Evolutionary conservation across 208 protist genomes (phyloP), one percentile per base, ranked within the genome.

Genomic region (Acanthamoeba castellanii): DNA sequence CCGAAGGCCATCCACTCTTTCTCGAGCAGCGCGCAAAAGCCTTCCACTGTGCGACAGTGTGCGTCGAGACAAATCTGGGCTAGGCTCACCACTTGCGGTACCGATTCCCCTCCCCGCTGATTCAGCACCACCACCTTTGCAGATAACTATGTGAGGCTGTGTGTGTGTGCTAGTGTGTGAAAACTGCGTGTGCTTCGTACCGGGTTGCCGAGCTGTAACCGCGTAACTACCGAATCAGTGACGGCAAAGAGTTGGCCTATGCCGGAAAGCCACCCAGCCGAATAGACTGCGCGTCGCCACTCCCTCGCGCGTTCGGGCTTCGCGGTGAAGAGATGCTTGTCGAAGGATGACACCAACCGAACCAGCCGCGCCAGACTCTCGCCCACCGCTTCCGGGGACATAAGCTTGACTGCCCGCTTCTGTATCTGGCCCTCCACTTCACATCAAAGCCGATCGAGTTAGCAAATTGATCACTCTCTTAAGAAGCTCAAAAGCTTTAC

Each of bases 1-100:
- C 98, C 98, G 89, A 98, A 98, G 30, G 96, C 96, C 81, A 95
- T 96, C 93, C 98, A 99, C 93, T 99, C 98, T 92, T 99, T 99
- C 93, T 99, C 98, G 27, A 99, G 92, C 52, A 99, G 92, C 16
- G 97, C 94, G 94, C 96, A 97, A 96, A 99, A 99, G 32, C 98
- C 98, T 16, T 98, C 78, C 34, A 98, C 96, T 57, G 98, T 99
- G 88, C 98, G 97, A 95, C 98, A 99, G 96, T 98, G 98, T 32
- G 98, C 98, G 90, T 99, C 98, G 25, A 99, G 76, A 64, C 89
- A 94, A 9, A 94, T 32, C 89, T 92, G 76, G 4, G 27, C 42
- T 2, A 85, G 20, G 47, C 76, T 85, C n/a, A 85, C 47, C 14
- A 85, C 9, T 30, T 59, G 34, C 45, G 76, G 76, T 13, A 85